Evolutionary conservation across 768 basidiomycete species (phyloP).

Genomic region (Boletus sensibilis): DNA sequence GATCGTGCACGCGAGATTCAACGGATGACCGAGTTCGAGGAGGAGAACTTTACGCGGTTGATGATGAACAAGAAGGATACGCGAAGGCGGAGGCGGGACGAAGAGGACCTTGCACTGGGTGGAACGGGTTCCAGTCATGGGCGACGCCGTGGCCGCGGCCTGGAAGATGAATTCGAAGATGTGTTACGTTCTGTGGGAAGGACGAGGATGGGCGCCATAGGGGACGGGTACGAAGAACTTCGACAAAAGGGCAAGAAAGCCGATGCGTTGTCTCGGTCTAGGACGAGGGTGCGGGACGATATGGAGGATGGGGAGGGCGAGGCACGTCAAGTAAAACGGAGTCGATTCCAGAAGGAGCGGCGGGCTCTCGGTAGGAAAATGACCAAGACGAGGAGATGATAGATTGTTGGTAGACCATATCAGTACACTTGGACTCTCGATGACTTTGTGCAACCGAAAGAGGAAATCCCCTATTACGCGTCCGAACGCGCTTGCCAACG

Average conservation of each 20-base stretch:
- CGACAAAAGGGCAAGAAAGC: constrained; percentile 64
- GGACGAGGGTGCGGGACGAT: constrained; percentile 36
- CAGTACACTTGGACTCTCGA: too few species aligned
- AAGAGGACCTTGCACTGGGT: constrained; percentile 85
- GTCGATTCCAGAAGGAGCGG: constrained; percentile 45
- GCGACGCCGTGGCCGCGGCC: constrained; percentile 61
- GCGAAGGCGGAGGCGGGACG: constrained; percentile 69
- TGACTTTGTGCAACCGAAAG: not conserved
- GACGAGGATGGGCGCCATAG: constrained; percentile 39
- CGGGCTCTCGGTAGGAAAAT: constrained; percentile 35
- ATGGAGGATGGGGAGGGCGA: constrained; percentile 30
- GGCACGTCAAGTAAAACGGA: constrained; percentile 35
- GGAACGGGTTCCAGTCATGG: constrained; percentile 57
- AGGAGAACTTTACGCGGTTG: constrained; percentile 89
- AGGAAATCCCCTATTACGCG: not conserved
- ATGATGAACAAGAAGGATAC: constrained; percentile 89
- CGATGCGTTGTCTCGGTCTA: constrained; percentile 58
- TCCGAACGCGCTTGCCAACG: not conserved
- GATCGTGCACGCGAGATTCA: constrained; percentile 77
- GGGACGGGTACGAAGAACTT: constrained; percentile 83
- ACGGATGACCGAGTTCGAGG: constrained; percentile 85
- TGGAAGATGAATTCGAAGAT: constrained; percentile 85
- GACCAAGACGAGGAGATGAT: constrained; percentile 19
- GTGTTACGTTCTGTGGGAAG: constrained; percentile 63
- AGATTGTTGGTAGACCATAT: not conserved